Evolutionary conservation across 2,329 filamentous ascomycete species (phyloP).

Genomic region (Daldinia sp.): DNA sequence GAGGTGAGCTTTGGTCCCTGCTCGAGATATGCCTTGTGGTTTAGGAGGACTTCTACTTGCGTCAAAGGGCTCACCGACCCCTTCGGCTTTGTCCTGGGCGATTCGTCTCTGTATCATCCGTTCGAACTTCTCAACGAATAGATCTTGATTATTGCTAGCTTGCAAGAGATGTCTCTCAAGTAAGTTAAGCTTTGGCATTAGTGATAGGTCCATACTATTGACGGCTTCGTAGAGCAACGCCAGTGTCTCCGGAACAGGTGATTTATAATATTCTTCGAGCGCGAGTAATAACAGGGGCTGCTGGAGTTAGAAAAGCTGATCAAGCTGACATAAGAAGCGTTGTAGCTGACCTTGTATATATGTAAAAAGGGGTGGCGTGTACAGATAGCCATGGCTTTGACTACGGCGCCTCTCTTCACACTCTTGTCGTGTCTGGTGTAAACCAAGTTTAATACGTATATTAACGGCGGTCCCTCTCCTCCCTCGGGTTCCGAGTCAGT

Average conservation of each 20-base stretch:
- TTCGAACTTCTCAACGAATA: slow-evolving; percentile 98
- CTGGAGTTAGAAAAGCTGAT: slow-evolving; percentile 32
- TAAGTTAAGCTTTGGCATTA: slow-evolving; percentile 87
- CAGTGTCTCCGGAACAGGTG: slow-evolving; percentile 87
- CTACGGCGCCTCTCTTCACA: slow-evolving; percentile 91
- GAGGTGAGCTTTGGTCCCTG: slow-evolving; percentile 72
- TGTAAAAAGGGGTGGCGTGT: slow-evolving; percentile 97
- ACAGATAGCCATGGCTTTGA: slow-evolving; percentile 99
- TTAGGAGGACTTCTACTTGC: slow-evolving; percentile 63
- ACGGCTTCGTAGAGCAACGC: slow-evolving; percentile 90
- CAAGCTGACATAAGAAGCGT: not conserved
- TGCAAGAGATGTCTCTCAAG: slow-evolving; percentile 89
- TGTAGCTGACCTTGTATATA: slow-evolving; percentile 85
- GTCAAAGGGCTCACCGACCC: slow-evolving; percentile 59
- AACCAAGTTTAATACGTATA: slow-evolving; percentile 97
- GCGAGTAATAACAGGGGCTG: slow-evolving; percentile 90
- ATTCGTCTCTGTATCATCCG: slow-evolving; percentile 89
- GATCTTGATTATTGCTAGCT: slow-evolving; percentile 91
- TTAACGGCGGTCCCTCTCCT: slow-evolving; percentile 87
- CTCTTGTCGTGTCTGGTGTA: slow-evolving; percentile 98
- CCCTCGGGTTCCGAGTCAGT: slow-evolving; percentile 74
- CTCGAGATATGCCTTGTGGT: slow-evolving; percentile 65
- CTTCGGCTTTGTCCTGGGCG: slow-evolving; percentile 69
- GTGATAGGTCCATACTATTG: slow-evolving; percentile 94
- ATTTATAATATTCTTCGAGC: slow-evolving; percentile 96